Conservation (phyloP, 2,329 filamentous ascomycete genomes). For the Diaporthe humulicola region DNA sequence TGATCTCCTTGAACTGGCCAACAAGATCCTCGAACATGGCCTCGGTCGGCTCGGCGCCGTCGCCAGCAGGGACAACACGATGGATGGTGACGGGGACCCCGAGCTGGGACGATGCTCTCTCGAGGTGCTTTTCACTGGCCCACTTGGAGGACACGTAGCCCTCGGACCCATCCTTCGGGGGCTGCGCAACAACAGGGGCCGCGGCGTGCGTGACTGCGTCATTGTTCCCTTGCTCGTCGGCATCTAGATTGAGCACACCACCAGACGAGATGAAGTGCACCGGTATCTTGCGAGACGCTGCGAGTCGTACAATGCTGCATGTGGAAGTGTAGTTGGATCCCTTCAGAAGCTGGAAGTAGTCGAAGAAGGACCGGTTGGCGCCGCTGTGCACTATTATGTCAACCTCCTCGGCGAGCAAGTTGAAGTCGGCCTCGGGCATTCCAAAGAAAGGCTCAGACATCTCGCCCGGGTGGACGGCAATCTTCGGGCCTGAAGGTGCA, state of each 20-base stretch:
- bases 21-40: conserved; percentile 25
- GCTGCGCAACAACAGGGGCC: conserved; percentile 14
- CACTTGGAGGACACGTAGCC: conserved; percentile 52
- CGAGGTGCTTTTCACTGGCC: conserved; percentile 50
- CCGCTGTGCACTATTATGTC: conserved; percentile 66
- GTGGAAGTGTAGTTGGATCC: conserved; percentile 53
- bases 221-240: background rate
- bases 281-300: conserved; percentile 41
- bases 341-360: conserved; percentile 53
- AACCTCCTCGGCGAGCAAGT: conserved; percentile 35
- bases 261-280: conserved; percentile 50
- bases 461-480: conserved; percentile 45
- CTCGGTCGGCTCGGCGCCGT: conserved; percentile 9
- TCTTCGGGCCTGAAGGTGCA: conserved; percentile 27
- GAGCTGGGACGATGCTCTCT: conserved; percentile 37
- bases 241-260: conserved; percentile 37
- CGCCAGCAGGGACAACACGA: conserved; percentile 13
- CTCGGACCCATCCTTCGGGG: conserved; percentile 36
- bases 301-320: conserved; percentile 50
- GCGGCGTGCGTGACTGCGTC: background rate
- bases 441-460: conserved; percentile 42
- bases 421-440: conserved; percentile 37
- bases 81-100: conserved; percentile 28
- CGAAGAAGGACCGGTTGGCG: conserved; percentile 54
- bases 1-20: conserved; percentile 13